Base-by-base conservation (phyloP, 345 rosid species). In the Hibiscus tridactylites region DNA sequence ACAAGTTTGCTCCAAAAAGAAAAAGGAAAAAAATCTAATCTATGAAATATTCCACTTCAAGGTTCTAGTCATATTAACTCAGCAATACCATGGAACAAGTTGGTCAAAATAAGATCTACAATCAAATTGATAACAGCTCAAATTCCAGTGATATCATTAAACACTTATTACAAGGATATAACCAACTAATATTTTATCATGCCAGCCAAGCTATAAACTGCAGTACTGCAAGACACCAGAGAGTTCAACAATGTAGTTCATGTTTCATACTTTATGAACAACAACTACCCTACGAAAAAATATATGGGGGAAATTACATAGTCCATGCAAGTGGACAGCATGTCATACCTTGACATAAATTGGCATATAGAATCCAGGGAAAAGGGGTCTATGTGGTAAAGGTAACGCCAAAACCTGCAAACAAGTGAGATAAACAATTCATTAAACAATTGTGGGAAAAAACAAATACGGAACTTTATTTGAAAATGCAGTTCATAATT, bases 311-410 rank as follows among this genome's bases (percentile, higher is more conserved):
- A 50, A 50, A 50, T 50, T 16, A 50, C 56, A 50, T 16, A 50
- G 56, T 1, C 56, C 17, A 50, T 50, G 19, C 7, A 50, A 16
- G 17, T 16, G 19, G 56, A 50, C 56, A 58, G 31, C 54, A 73
- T 24, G 64, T 49, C 39, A 71, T 89, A 96, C 99, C 98, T 96
- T 96, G 60, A 96, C 97, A 79, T 81, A 91, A 74, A 96, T 89
- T 33, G 97, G 99, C 97, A 96, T 89, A 88, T 92, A 96, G 77
- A 96, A 96, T 89, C 98, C 99, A 21, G 98, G 98, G 71, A 95
- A 92, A 44, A 95, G 86, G 64, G 99, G 99, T 76, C 97, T 86
- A 74, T 90, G 97, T 2, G 89, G 88, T 83, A 95, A 82, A 2
- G 98, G 97, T 74, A 95, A 78, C 12, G 98, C 97, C 81, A 92